Evolutionary conservation across 2,329 filamentous ascomycete species (phyloP), one percentile per base, ranked within the genome.

Genomic region (Scolecobasidium constrictum): DNA sequence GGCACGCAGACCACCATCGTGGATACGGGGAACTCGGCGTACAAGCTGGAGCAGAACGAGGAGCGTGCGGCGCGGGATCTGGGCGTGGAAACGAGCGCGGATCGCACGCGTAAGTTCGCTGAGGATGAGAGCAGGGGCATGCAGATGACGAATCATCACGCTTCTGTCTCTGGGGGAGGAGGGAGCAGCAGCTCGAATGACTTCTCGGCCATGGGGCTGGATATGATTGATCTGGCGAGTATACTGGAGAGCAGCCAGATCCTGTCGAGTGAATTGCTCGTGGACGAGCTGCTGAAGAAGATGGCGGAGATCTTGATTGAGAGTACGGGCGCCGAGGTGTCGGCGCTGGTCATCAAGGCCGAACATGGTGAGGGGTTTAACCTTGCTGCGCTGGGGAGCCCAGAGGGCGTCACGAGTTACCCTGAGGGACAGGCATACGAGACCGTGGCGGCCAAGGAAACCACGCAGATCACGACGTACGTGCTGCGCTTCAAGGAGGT

Each of bases 251-350:
- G 81, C 3, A 86, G 81, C 7, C 84, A 87, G 55, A 75, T 88
- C 35, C 79, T 90, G 35, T 88, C 83, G 4, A 87, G 83, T 13
- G 81, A 87, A 40, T 62, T 90, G 9, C 75, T 83, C 49, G 75
- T 88, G 11, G 83, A 88, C 49, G 75, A 81, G 52, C 69, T 90
- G 3, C 71, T 88, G 47, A 79, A 81, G 53, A 87, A 83, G 34
- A 86, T 90, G 77, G 85, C 82, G 51, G 78, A 86, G 47, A 84
- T 88, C 48, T 85, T 88, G 38, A 61, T 88, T 19, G 81, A 87
- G 50, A 86, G 81, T 0, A 86, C 82, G 40, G 83, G 82, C 31
- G 82, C 81, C 6, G 81, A 81, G 2, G 67, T 82, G 4, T 83
- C 81, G 15, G 83, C 81, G 12, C 83, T 90, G 42, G 71, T 86